A percentile compares a stretch with the other conserved stretches of the same genome.
Conservation (phyloP, 1,284 basidiomycete species). For the Golubevia pallescens region DNA sequence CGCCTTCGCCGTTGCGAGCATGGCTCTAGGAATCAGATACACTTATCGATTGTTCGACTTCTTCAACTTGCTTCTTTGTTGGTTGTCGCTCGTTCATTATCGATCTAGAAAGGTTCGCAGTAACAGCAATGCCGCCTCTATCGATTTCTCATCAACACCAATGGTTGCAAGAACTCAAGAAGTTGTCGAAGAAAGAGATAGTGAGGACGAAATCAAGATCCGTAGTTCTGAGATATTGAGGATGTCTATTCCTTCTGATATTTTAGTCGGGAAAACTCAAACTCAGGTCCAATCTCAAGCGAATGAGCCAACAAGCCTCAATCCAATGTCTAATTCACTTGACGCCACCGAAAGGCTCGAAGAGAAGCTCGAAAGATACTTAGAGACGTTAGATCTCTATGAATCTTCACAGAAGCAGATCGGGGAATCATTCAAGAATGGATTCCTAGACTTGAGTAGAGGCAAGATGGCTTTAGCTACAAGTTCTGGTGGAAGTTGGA, state of each 20-base stretch:
- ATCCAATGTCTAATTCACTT: no score
- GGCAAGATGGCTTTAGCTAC: neutral
- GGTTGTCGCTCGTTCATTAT: slow-evolving; percentile 8
- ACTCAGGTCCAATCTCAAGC: neutral
- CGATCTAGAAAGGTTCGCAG: neutral
- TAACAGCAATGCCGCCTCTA: no score
- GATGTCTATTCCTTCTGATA: neutral
- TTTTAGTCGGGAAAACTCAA: neutral
- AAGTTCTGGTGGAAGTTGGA: neutral
- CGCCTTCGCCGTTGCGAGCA: neutral
- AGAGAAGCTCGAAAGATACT: no score
- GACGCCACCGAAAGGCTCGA: no score
- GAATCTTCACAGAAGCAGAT: neutral
- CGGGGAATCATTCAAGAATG: neutral
- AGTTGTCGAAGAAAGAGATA: neutral
- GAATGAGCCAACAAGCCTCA: neutral
- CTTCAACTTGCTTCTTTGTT: slow-evolving; percentile 9
- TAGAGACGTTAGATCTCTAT: neutral
- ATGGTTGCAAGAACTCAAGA: neutral
- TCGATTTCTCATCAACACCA: neutral
- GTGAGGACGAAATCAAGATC: neutral
- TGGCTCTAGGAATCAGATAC: slow-evolving; percentile 13
- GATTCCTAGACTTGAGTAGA: neutral
- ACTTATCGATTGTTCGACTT: slow-evolving; percentile 14
- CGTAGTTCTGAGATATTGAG: neutral